Conservation (phyloP, 1,284 basidiomycete genomes). For the Austroboletus novae-zelandiae region DNA sequence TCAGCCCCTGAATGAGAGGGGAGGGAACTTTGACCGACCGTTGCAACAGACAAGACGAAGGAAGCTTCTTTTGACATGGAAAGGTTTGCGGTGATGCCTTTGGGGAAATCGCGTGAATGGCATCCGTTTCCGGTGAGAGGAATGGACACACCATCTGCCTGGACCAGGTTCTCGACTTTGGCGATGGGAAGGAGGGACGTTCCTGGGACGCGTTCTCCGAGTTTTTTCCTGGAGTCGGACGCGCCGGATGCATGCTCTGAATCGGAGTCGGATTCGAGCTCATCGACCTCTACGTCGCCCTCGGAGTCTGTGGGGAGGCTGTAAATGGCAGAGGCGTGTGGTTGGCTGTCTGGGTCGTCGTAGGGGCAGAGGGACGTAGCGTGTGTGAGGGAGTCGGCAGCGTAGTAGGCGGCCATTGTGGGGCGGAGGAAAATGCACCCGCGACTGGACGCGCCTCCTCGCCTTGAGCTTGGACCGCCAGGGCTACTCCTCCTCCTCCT, state of each 20-base stretch:
- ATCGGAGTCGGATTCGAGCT: constrained; percentile 62
- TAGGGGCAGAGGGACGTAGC: constrained; percentile 34
- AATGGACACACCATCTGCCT: constrained; percentile 57
- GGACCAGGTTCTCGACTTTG: constrained; percentile 66
- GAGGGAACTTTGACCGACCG: constrained; percentile 42
- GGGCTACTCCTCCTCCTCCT: too few species aligned
- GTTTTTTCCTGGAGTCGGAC: constrained; percentile 33
- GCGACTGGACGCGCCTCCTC: too few species aligned
- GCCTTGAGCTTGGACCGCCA: too few species aligned
- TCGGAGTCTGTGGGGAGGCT: constrained; percentile 36
- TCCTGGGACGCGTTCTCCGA: constrained; percentile 55
- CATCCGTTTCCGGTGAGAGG: neutral
- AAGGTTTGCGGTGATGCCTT: constrained; percentile 54
- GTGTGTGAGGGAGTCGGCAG: constrained; percentile 28
- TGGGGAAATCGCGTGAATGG: constrained; percentile 15
- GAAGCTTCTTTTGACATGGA: constrained; percentile 72
- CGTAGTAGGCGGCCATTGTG: constrained; percentile 33
- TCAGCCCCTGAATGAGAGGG: constrained; percentile 16
- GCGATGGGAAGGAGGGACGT: constrained; percentile 58
- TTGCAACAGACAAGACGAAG: constrained; percentile 67
- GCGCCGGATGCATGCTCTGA: constrained; percentile 40
- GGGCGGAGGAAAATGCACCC: neutral
- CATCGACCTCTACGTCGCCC: constrained; percentile 54
- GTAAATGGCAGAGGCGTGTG: constrained; percentile 27
- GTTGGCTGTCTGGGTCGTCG: constrained; percentile 23